Base-by-base conservation (phyloP, 352 stramenopile species). In the Globisporangium radiosum region DNA sequence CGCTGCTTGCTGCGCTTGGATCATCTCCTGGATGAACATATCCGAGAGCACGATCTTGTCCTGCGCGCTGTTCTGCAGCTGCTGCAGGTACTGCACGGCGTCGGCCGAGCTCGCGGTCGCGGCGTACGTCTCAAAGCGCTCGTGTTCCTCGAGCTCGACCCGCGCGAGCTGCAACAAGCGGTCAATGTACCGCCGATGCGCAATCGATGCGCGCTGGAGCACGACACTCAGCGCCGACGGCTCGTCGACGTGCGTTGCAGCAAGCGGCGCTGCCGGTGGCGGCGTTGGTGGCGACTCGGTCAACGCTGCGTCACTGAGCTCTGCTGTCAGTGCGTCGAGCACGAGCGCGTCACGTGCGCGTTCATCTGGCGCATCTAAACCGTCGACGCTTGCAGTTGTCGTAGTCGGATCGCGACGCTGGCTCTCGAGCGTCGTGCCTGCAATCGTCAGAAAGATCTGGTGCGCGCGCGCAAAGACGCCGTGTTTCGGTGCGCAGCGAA, bases 41-140 rank as follows among this genome's bases (percentile, higher is more conserved):
- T 89, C 78, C n/a, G 81, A 89, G 42, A 92, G 76, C 60, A 92
- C 76, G 61, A 92, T 90, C 65, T 92, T 94, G 71, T 94, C 81
- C 64, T 94, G 85, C 36, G 82, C 82, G 59, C 68, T 80, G 69
- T 92, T 92, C 66, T 90, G 85, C 52, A 94, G 70, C 73, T 94
- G 85, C 63, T 94, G 82, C 57, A 90, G 64, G 55, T 92, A 92
- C 64, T 89, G 77, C 14, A 94, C 76, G n/a, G 82, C 85, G 54
- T 94, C 85, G 7, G 81, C 82, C 11, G 85, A 92, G 52, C 82
- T 91, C 50, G 85, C 82, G 13, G 82, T 90, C 60, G 75, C 70
- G 52, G 75, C 78, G 57, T 79, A 87, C 57, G 77, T 88, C 53
- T 86, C 75, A 58, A 94, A 92, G 52, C 81, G 75, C 58, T 90